These are phyloP conservation scores for Saksenaea vasiformis DNA, from an alignment of 371 early-diverging fungal species.

Conservation along the genomic window DNA sequence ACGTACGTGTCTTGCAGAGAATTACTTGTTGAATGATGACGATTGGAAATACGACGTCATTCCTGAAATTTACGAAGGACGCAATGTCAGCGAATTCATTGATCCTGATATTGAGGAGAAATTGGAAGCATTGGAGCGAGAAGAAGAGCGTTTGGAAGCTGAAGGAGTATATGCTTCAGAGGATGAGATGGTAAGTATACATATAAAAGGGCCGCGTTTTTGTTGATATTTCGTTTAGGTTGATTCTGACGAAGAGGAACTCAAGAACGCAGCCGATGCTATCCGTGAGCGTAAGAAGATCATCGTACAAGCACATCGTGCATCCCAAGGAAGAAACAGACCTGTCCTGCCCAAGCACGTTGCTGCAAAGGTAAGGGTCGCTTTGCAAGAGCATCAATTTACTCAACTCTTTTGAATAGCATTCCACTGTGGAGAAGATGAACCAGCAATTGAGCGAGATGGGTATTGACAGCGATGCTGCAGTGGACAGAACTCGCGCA, in stretches of 20 bases:
- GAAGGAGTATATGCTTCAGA: slow-evolving; percentile 95
- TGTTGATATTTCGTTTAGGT: slow-evolving; percentile 15
- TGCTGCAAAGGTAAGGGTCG: slow-evolving; percentile 35
- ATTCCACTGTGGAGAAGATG: slow-evolving; percentile 56
- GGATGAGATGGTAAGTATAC: slow-evolving; percentile 59
- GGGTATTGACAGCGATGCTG: slow-evolving; percentile 61
- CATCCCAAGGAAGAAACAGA: slow-evolving; percentile 71
- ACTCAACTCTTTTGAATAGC: not conserved
- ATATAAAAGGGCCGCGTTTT: not conserved
- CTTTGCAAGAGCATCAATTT: not conserved
- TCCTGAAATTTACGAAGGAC: slow-evolving; percentile 99
- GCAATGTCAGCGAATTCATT: slow-evolving; percentile 99
- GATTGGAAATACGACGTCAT: slow-evolving; percentile 99
- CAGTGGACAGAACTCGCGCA: slow-evolving; percentile 57
- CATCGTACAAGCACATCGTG: slow-evolving; percentile 75
- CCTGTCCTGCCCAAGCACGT: slow-evolving; percentile 63
- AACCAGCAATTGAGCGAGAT: slow-evolving; percentile 57
- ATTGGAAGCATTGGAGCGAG: slow-evolving; percentile 94
- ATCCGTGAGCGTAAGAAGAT: slow-evolving; percentile 87
- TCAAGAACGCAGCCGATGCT: slow-evolving; percentile 76
- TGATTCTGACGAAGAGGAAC: slow-evolving; percentile 74
- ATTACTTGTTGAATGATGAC: slow-evolving; percentile 78
- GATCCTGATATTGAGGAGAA: slow-evolving; percentile 98
- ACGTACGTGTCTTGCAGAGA: slow-evolving; percentile 41
- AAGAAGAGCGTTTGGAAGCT: slow-evolving; percentile 91